Evolutionary conservation across 2,329 filamentous ascomycete species (phyloP), one percentile per base, ranked within the genome.

Genomic region (Claviceps pazoutovae): DNA sequence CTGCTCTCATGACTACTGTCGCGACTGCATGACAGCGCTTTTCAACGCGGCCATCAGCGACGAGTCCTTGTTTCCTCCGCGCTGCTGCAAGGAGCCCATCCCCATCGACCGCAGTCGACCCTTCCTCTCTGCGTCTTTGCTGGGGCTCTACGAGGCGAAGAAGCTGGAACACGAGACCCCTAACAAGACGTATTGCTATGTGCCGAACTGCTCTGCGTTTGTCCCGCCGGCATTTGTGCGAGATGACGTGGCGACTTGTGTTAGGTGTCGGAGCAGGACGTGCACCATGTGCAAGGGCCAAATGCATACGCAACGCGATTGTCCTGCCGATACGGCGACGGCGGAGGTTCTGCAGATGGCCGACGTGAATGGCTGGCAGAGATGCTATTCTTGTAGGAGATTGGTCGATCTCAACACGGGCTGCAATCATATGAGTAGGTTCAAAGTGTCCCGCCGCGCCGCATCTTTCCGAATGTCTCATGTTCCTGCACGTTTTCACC

Each of bases 351-450:
- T 78, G 1, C 51, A 60, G 0, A 46, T 73, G 1, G 76, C 74
- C 0, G 52, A 55, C 0, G 54, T 66, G 3, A 61, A 74, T 4
- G 67, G 69, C 1, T 82, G 78, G 78, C 71, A 76, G 59, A 65
- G 70, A 2, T 82, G 79, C 53, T 60, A 58, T 4, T 52, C 55
- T 0, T 82, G 79, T 56, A 57, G 55, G 2, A 53, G 64, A 1
- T 37, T 82, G 13, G 67, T 82, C 0, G 75, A 80, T 60, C 61
- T 78, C 0, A 37, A 59, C 0, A 17, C 39, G 0, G 78, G 79
- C 1, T 82, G 79, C 54, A 67, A 75, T 49, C 78, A 82, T 50
- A 81, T 82, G 3, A 76, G 78, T 81, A 19, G 8, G 8, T 9
- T 17, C 14, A 34, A 11, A 34, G 30, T 34, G 30, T 34, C 30